phyloP scores from a whole-genome alignment of 2,329 filamentous ascomycete genomes.

The Fusarium solani-melongenae region DNA sequence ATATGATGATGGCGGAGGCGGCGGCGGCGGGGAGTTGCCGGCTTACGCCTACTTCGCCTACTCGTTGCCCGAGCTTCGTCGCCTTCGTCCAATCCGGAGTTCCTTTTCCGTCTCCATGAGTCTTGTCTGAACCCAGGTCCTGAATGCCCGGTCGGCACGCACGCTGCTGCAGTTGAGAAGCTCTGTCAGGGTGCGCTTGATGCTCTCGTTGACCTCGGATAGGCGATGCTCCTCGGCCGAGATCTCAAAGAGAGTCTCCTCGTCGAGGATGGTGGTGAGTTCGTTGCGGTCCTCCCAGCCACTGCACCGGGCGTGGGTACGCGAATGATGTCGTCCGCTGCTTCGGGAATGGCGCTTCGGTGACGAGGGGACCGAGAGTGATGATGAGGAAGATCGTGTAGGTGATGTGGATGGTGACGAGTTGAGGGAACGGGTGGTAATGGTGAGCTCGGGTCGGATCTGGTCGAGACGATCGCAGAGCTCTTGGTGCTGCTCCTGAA shows the following conservation, averaged over 20 bases:
- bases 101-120: conserved; percentile 72
- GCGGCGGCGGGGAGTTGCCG: neutral
- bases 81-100: conserved; percentile 62
- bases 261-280: conserved; percentile 58
- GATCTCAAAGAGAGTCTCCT: conserved; percentile 60
- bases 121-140: conserved; percentile 68
- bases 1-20: conserved; percentile 17
- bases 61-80: conserved; percentile 54
- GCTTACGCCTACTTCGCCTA: conserved; percentile 36
- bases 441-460: conserved; percentile 56
- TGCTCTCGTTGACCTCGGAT: conserved; percentile 67
- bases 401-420: conserved; percentile 70
- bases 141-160: conserved; percentile 61
- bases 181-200: conserved; percentile 71
- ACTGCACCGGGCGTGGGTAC: conserved; percentile 47
- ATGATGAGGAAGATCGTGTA: conserved; percentile 62
- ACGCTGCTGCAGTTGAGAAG: conserved; percentile 70
- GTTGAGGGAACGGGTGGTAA: conserved; percentile 49
- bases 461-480: conserved; percentile 63
- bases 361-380: conserved; percentile 62
- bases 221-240: conserved; percentile 64
- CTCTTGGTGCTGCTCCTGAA: conserved; percentile 66
- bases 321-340: conserved; percentile 42
- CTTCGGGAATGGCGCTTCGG: conserved; percentile 55
- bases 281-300: conserved; percentile 48